phyloP scores from a whole-genome alignment of 2,329 filamentous ascomycete genomes.

The Shiraia sp. region DNA sequence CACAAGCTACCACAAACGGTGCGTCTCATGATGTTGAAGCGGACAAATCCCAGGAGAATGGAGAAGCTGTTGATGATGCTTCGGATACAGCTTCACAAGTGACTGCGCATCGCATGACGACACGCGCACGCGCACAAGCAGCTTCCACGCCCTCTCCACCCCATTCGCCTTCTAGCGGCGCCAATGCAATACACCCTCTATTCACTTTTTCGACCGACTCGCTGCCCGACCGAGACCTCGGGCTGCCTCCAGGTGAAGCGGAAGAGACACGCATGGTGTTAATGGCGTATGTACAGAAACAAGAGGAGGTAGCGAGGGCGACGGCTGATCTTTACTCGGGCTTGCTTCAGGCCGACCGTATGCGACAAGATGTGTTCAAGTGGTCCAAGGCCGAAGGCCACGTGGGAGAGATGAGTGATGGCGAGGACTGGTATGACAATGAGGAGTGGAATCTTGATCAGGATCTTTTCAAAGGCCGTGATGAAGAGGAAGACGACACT shows the following conservation, averaged over 20 bases:
- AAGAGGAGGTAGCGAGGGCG: slow-evolving; percentile 79
- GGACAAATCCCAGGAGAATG: slow-evolving; percentile 26
- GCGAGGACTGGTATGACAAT: slow-evolving; percentile 86
- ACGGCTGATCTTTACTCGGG: slow-evolving; percentile 70
- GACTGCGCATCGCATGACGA: slow-evolving; percentile 59
- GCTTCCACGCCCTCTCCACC: slow-evolving; percentile 44
- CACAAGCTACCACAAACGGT: slow-evolving; percentile 26
- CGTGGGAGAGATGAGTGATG: slow-evolving; percentile 78
- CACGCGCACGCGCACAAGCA: slow-evolving; percentile 57
- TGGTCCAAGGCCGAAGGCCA: slow-evolving; percentile 82
- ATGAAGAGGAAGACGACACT: slow-evolving; percentile 75
- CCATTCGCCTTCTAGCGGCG: slow-evolving; percentile 52
- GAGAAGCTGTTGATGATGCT: slow-evolving; percentile 41
- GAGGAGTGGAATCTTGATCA: slow-evolving; percentile 77
- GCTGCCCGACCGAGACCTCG: slow-evolving; percentile 69
- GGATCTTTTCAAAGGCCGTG: slow-evolving; percentile 78
- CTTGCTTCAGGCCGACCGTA: slow-evolving; percentile 71
- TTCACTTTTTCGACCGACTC: slow-evolving; percentile 68
- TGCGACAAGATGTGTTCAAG: slow-evolving; percentile 70
- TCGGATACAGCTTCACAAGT: slow-evolving; percentile 49
- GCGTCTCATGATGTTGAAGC: slow-evolving; percentile 14
- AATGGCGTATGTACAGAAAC: slow-evolving; percentile 79
- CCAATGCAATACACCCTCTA: slow-evolving; percentile 71
- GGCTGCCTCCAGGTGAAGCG: slow-evolving; percentile 73
- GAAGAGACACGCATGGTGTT: slow-evolving; percentile 76